A percentile compares a stretch with the other conserved stretches of the same genome.
Conservation (phyloP, 139 green algal genomes). For the Desmodesmus armatus region DNA sequence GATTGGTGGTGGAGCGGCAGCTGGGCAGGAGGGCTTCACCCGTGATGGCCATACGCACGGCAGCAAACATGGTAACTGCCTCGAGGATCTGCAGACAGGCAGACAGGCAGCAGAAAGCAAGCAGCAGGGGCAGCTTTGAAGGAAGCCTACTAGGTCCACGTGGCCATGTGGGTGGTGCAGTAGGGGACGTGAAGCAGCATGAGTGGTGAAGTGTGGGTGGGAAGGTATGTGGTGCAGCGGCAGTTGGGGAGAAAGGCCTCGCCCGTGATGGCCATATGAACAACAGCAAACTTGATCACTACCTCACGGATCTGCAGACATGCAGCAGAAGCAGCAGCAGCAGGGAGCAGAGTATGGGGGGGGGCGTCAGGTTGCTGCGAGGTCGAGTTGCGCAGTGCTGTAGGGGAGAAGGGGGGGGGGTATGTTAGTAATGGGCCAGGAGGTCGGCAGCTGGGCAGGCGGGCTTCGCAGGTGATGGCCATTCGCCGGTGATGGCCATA, state of each 20-base stretch:
- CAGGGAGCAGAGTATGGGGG: not conserved
- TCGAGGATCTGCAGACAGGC: slow-evolving; percentile 27
- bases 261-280: slow-evolving; percentile 39
- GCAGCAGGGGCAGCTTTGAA: not conserved
- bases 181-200: no score
- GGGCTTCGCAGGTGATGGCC: no score
- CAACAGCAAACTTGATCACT: slow-evolving; percentile 47
- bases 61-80: slow-evolving; percentile 44
- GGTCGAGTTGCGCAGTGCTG: no score
- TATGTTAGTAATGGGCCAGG: no score
- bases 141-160: no score
- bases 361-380: no score
- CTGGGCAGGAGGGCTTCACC: slow-evolving; percentile 42
- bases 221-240: slow-evolving; percentile 21
- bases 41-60: slow-evolving; percentile 41
- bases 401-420: no score
- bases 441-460: slow-evolving; percentile 40
- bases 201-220: no score
- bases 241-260: slow-evolving; percentile 42
- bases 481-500: slow-evolving; percentile 42
- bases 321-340: not conserved
- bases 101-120: not conserved
- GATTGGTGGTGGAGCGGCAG: slow-evolving; percentile 12
- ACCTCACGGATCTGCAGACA: slow-evolving; percentile 25
- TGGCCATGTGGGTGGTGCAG: no score